Conservation (phyloP, 352 stramenopile genomes). For the Phytophthora ohioensis region DNA sequence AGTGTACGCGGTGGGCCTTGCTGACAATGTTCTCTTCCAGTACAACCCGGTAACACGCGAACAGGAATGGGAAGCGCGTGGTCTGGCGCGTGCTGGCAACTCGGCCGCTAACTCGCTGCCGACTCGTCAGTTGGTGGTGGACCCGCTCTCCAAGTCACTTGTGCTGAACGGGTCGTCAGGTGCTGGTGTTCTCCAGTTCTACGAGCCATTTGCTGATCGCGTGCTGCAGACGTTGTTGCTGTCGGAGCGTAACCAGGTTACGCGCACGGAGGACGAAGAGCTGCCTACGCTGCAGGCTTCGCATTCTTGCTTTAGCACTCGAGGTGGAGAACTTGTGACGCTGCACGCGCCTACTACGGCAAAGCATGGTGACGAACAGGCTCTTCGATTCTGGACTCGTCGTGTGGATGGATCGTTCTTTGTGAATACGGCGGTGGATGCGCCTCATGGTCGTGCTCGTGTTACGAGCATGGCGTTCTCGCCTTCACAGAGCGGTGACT, state of each 20-base stretch:
- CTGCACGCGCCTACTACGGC: conserved; percentile 51
- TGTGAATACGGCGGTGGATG: conserved; percentile 84
- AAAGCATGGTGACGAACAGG: conserved; percentile 55
- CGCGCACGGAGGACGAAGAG: conserved; percentile 74
- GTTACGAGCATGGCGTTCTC: conserved; percentile 73
- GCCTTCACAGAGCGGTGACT: conserved; percentile 45
- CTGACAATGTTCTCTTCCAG: conserved; percentile 81
- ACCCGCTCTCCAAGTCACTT: conserved; percentile 67
- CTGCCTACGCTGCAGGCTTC: conserved; percentile 63
- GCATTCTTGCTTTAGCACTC: conserved; percentile 61
- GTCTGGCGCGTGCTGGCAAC: conserved; percentile 64
- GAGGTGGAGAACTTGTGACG: conserved; percentile 64
- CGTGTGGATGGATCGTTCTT: conserved; percentile 80
- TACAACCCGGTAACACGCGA: conserved; percentile 85
- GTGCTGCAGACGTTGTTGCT: conserved; percentile 75
- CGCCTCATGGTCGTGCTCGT: conserved; percentile 63
- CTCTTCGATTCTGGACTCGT: conserved; percentile 81
- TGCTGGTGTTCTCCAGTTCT: conserved; percentile 81
- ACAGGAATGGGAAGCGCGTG: conserved; percentile 77
- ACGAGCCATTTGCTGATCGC: conserved; percentile 82
- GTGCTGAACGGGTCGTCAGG: conserved; percentile 72
- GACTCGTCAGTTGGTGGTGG: conserved; percentile 63
- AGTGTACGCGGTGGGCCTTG: conserved; percentile 71
- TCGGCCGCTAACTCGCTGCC: conserved; percentile 53
- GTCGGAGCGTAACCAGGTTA: conserved; percentile 87